Conservation (phyloP, 495 filamentous ascomycete genomes). For the Podospora pseudoanserina region DNA sequence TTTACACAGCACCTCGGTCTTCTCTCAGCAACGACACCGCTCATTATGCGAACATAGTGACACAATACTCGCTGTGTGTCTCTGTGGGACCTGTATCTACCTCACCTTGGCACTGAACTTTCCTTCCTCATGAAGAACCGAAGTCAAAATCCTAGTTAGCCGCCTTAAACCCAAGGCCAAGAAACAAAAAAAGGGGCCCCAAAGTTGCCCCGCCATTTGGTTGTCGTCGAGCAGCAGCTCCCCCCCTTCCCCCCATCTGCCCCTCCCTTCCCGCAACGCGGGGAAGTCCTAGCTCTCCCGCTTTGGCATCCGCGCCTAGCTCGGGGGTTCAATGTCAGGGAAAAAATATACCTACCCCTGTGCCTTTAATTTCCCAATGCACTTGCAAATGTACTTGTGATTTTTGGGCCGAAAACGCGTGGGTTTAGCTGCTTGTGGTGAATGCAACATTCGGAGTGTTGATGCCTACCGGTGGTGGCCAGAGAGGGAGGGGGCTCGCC, state of each 20-base stretch:
- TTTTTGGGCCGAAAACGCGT: not conserved
- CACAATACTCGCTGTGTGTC: not conserved
- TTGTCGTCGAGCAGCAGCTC: not conserved
- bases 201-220: not conserved
- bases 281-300: constrained; percentile 4
- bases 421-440: not conserved
- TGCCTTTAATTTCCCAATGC: not conserved
- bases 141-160: not conserved
- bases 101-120: not conserved
- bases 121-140: not conserved
- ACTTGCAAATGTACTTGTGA: not conserved
- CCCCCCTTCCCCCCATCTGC: not conserved
- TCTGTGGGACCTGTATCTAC: not conserved
- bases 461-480: not conserved
- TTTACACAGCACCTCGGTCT: not conserved
- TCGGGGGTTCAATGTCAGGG: not conserved
- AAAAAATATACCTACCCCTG: not conserved
- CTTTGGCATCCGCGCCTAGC: not conserved
- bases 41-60: not conserved
- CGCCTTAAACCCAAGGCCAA: constrained; percentile 1
- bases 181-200: not conserved
- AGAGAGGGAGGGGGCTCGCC: not conserved
- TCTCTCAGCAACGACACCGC: not conserved
- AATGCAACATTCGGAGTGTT: not conserved
- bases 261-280: not conserved